Evolutionary conservation across 2,329 filamentous ascomycete genomes (phyloP), one percentile per base, ranked within the genome.

Genomic region (Botryotinia calthae): DNA sequence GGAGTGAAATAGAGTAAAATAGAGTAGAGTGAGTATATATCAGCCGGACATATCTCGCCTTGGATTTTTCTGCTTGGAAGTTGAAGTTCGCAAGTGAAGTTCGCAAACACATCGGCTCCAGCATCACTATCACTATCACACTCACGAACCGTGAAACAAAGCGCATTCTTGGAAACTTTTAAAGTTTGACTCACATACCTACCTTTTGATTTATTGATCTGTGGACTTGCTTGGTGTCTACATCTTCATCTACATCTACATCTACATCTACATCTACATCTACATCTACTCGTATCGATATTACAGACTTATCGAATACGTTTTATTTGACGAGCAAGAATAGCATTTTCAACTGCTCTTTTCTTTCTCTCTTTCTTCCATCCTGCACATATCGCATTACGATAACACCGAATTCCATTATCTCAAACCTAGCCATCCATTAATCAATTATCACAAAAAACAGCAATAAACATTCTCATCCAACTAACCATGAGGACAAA

Each of bases 401-500:
- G 25, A 20, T 12, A 62, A 4, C 14, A 40, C n/a, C 42, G n/a
- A 31, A 31, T 20, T 25, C 28, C 34, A 34, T 34, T 6, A 34
- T 34, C 34, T 34, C 34, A 34, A 4, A 34, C 34, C 34, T 34
- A 1, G 5, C 5, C 34, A 34, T 34, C 8, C 8, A 59, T 14
- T 25, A 9, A 25, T 62, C 37, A 18, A 54, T 22, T 4, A 18
- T 18, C 34, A n/a, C 1, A n/a, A 62, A 2, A 28, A 44, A 10
- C 37, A 61, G 8, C 14, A 16, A 51, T 18, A 18, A 28, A 25
- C 16, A 63, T 63, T 8, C 14, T 42, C 25, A 63, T n/a, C n/a
- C 2, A 18, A 18, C 1, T n/a, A 56, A 56, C 18, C 18, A 79
- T 79, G 78, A 73, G 73, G 48, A 74, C 77, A 28, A 59, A 71